Base-by-base conservation (phyloP, 805 yeast species). In the Metschnikowia kunwiensis region DNA sequence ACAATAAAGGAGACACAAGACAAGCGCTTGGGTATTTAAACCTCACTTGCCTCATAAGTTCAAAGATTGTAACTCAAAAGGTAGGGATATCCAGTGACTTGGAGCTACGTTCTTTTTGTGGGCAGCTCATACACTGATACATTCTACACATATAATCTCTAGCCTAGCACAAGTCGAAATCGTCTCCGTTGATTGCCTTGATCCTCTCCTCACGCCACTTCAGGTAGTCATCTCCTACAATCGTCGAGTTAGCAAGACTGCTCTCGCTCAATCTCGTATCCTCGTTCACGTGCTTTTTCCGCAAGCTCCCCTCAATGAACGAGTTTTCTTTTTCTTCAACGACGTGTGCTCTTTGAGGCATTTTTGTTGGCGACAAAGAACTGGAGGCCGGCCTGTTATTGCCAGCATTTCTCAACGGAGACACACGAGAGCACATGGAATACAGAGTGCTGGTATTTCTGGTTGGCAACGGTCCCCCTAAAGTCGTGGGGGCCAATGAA, bases 171-270 rank as follows among this genome's bases (percentile, higher is more conserved):
- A 24, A 29, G 14, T 35, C 30, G 8, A 30, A 12, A 16, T 30
- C 28, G 9, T 20, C 26, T 13, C 38, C 40, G 23, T 45, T 46
- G 7, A 48, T 40, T 36, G 39, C 53, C 26, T 43, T 50, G 28
- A 68, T 62, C 32, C 55, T 50, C 38, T 64, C 70, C 15, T 58
- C 58, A 32, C 70, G 52, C 74, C 74, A 68, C 7, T 42, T 48
- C 38, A 57, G 58, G 43, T 65, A 68, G 21, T 68, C 72, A 26
- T 63, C 71, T 4, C 68, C 68, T 21, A 63, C 51, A 13, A 65
- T 51, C 2, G 70, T 63, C 2, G 71, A 64, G 27, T 58, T 61
- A 24, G 67, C 68, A 22, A 58, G 44, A 23, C 61, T 53, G n/a
- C 42, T 44, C 12, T 47, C 38, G 36, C 60, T 58, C 9, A 49